A percentile compares a stretch with the other conserved stretches of the same genome.
These are phyloP conservation scores for Allomyces javanicus DNA, from an alignment of 192 early-diverging fungal species.

Conservation along the genomic window DNA sequence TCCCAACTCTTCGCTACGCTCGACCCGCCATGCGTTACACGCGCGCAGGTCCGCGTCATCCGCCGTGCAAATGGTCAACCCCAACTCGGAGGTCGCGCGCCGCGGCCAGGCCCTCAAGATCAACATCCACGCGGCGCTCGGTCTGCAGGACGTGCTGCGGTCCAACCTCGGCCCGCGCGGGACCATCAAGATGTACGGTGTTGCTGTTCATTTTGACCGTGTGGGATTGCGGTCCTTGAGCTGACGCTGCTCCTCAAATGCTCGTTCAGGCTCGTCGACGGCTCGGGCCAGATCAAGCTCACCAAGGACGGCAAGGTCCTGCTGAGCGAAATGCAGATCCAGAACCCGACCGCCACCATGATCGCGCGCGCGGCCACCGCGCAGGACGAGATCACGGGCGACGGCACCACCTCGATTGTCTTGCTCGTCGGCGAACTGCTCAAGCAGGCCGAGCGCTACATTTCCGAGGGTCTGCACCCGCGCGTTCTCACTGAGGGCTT, in stretches of 20 bases:
- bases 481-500: slow-evolving; percentile 91
- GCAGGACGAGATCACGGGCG: slow-evolving; percentile 97
- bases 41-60: slow-evolving; percentile 12
- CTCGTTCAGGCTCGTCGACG: slow-evolving; percentile 66
- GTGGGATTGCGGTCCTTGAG: background rate
- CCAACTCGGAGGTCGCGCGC: slow-evolving; percentile 94
- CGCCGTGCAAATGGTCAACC: slow-evolving; percentile 86
- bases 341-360: slow-evolving; percentile 98
- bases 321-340: slow-evolving; percentile 99
- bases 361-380: slow-evolving; percentile 97
- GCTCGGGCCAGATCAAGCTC: slow-evolving; percentile 84
- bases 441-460: slow-evolving; percentile 83
- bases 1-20: no score
- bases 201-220: no score
- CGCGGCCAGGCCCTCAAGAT: slow-evolving; percentile 90
- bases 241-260: background rate
- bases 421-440: slow-evolving; percentile 90
- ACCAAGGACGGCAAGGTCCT: slow-evolving; percentile 99
- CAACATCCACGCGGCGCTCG: slow-evolving; percentile 89
- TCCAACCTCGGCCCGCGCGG: slow-evolving; percentile 96
- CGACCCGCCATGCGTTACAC: no score
- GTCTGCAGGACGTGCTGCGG: slow-evolving; percentile 84
- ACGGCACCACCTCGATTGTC: slow-evolving; percentile 95
- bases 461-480: slow-evolving; percentile 92
- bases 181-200: slow-evolving; percentile 82